phyloP scores from a whole-genome alignment of 768 basidiomycete genomes.

The Tricholoma hemisulphureum region DNA sequence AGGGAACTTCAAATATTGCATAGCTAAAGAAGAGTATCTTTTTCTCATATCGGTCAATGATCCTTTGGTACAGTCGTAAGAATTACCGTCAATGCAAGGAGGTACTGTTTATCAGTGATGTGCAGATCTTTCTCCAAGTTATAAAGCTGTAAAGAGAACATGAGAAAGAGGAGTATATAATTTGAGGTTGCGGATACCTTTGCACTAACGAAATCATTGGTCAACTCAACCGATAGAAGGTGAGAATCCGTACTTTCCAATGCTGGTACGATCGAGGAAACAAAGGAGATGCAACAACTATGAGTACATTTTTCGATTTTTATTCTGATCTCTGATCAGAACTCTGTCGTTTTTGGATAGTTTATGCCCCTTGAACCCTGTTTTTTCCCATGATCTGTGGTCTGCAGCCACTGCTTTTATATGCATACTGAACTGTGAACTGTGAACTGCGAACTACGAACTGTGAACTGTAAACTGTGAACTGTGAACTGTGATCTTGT shows the following conservation, averaged over 20 bases:
- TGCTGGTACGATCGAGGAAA: constrained; percentile 55
- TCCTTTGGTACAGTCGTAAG: constrained; percentile 12
- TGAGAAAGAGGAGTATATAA: neutral
- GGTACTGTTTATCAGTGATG: constrained; percentile 65
- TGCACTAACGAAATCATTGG: constrained; percentile 34
- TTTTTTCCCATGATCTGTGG: too few species aligned
- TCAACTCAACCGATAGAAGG: constrained; percentile 5
- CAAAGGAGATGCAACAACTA: constrained; percentile 73
- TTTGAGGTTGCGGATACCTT: constrained; percentile 30
- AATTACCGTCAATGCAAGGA: constrained; percentile 56
- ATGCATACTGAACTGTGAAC: too few species aligned
- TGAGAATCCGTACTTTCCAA: constrained; percentile 44
- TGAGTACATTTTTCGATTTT: too few species aligned
- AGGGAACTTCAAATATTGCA: constrained; percentile 74
- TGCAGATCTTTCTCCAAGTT: constrained; percentile 55
- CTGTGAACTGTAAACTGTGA: too few species aligned
- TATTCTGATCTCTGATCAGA: too few species aligned
- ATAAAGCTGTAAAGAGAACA: constrained; percentile 51
- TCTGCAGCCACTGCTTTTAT: too few species aligned
- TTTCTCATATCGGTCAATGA: neutral
- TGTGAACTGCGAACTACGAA: too few species aligned
- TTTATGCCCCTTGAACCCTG: too few species aligned
- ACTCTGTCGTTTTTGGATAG: too few species aligned
- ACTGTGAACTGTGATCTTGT: too few species aligned
- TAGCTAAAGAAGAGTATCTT: constrained; percentile 60